phyloP scores from a whole-genome alignment of 345 rosid genomes.

The Arabidopsis arenosa region DNA sequence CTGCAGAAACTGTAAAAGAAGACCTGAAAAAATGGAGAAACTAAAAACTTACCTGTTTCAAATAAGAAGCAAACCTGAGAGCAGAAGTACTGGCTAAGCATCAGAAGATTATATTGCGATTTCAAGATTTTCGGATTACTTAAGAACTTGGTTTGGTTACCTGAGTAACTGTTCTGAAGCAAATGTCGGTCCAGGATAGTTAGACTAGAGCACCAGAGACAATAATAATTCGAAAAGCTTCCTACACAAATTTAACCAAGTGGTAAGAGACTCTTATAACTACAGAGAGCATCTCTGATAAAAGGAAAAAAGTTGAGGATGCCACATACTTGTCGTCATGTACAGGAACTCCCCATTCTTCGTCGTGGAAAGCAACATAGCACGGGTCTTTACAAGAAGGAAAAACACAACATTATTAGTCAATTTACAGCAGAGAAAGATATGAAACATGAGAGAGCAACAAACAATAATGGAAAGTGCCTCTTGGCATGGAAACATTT shows the following conservation, averaged over 20 bases:
- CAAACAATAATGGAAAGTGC: slow-evolving; percentile 1
- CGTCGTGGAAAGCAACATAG: slow-evolving; percentile 82
- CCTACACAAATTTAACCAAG: slow-evolving; percentile 51
- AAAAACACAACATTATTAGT: slow-evolving; percentile 2
- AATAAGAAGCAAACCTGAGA: slow-evolving; percentile 10
- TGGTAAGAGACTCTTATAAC: slow-evolving; percentile 26
- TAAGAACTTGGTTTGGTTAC: slow-evolving; percentile 45
- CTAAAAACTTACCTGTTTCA: slow-evolving; percentile 69
- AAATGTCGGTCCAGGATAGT: slow-evolving; percentile 82
- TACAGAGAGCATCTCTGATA: neutral
- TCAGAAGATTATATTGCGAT: slow-evolving; percentile 4
- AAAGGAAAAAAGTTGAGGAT: slow-evolving; percentile 1
- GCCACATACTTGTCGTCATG: slow-evolving; percentile 82
- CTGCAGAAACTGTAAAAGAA: neutral
- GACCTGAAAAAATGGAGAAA: neutral
- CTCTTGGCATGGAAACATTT: neutral
- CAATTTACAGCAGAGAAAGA: slow-evolving; percentile 7
- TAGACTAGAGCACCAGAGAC: slow-evolving; percentile 89
- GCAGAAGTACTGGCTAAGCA: slow-evolving; percentile 9
- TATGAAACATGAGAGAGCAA: neutral
- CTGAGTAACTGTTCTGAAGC: slow-evolving; percentile 68
- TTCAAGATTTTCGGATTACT: neutral
- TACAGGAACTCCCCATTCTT: slow-evolving; percentile 90
- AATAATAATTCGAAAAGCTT: slow-evolving; percentile 75
- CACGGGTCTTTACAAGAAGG: slow-evolving; percentile 48